Evolutionary conservation across 108 stramenopile species (phyloP).

Genomic region (Stephanodiscus minutulus): DNA sequence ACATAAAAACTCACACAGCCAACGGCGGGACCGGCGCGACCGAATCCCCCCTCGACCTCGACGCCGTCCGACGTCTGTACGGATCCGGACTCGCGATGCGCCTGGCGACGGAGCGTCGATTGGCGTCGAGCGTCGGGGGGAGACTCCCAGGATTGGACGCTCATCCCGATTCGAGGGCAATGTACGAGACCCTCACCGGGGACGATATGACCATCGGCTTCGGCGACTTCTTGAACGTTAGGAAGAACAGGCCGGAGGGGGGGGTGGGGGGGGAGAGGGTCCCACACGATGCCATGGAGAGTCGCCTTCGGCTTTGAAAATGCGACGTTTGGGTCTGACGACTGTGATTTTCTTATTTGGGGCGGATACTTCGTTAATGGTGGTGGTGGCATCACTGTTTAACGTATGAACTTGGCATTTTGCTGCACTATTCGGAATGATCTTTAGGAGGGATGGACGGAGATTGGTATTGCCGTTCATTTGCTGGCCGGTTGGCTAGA

Average conservation of each 20-base stretch:
- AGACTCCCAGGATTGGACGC: slow-evolving; percentile 60
- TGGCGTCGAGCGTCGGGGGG: slow-evolving; percentile 64
- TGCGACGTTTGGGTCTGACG: no score
- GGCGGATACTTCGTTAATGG: no score
- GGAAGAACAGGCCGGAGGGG: slow-evolving; percentile 59
- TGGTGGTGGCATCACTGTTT: no score
- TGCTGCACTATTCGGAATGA: neutral
- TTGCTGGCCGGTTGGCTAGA: neutral
- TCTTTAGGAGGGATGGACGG: neutral
- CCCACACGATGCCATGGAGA: slow-evolving; percentile 75
- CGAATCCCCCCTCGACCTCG: slow-evolving; percentile 54
- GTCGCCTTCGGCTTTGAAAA: slow-evolving; percentile 68
- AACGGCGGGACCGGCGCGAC: slow-evolving; percentile 29
- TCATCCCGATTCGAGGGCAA: slow-evolving; percentile 54
- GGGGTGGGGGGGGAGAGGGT: slow-evolving; percentile 32
- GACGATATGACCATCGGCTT: slow-evolving; percentile 74
- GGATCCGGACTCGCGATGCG: slow-evolving; percentile 87
- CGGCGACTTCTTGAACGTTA: slow-evolving; percentile 72
- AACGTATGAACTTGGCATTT: neutral
- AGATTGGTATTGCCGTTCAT: neutral
- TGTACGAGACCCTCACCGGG: slow-evolving; percentile 80
- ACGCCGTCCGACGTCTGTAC: slow-evolving; percentile 78
- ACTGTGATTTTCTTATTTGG: no score
- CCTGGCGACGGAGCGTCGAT: slow-evolving; percentile 78
- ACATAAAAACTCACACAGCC: neutral